Evolutionary conservation across 1,139 yeast species (phyloP).

Genomic region (Debaryomyces singareniensis): DNA sequence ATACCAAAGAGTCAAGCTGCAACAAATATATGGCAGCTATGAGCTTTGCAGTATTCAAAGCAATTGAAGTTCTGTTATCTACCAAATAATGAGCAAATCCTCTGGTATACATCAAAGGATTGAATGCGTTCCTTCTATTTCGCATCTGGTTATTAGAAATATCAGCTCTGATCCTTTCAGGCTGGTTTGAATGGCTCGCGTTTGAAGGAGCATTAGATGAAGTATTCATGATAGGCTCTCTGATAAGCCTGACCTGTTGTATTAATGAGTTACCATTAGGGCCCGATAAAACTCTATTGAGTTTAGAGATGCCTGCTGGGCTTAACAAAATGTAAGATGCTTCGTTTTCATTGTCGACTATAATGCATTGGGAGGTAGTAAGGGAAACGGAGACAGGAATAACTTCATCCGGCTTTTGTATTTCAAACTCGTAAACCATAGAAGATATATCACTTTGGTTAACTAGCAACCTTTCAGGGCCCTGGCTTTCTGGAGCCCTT

Average conservation of each 20-base stretch:
- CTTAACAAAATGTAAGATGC: constrained; percentile 36
- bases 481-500: constrained; percentile 5
- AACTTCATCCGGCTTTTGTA: constrained; percentile 9
- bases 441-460: constrained; percentile 18
- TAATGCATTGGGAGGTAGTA: constrained; percentile 36
- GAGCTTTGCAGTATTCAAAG: no score
- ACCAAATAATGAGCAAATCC: no score
- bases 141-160: no score
- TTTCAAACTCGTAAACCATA: constrained; percentile 16
- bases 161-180: no score
- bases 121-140: no score
- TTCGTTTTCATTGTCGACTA: constrained; percentile 28
- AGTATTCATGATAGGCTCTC: no score
- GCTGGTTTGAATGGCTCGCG: no score
- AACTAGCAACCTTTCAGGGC: constrained; percentile 12
- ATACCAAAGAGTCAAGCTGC: no score
- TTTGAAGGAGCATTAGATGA: no score
- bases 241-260: constrained; percentile 17
- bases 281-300: constrained; percentile 13
- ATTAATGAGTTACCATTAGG: constrained; percentile 11
- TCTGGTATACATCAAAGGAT: no score
- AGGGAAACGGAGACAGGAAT: constrained; percentile 15
- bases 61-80: no score
- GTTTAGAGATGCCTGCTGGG: constrained; percentile 27
- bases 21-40: no score